These are phyloP conservation scores for Cercospora citrullina DNA, from an alignment of 2,329 filamentous ascomycete species.

Conservation along the genomic window DNA sequence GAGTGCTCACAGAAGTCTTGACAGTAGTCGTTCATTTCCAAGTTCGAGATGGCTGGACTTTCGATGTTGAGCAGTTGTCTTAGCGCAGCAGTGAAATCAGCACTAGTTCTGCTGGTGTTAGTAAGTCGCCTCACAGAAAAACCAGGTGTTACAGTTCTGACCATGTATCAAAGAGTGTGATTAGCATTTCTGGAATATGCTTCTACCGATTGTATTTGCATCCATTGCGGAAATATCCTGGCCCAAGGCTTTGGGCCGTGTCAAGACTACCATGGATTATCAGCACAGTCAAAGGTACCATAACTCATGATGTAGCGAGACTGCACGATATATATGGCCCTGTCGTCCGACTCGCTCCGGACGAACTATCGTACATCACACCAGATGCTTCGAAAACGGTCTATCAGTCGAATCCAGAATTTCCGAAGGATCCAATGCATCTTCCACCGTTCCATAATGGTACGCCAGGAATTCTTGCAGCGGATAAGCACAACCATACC, in stretches of 20 bases:
- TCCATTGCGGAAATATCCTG: conserved; percentile 45
- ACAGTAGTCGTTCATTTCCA: not conserved
- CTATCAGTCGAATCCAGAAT: not conserved
- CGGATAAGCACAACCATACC: not conserved
- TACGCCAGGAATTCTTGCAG: not conserved
- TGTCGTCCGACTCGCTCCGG: not conserved
- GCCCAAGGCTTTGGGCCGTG: conserved; percentile 35
- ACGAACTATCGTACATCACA: not conserved
- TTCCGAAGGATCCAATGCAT: not conserved
- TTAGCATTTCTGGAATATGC: not conserved
- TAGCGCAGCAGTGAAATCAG: not conserved
- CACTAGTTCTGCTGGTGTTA: not conserved
- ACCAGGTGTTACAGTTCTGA: not conserved
- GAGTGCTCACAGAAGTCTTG: not conserved
- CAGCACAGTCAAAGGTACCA: not conserved
- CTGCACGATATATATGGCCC: conserved; percentile 67
- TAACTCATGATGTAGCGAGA: not conserved
- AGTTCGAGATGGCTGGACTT: not conserved
- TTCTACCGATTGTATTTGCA: conserved; percentile 47
- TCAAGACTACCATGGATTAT: conserved; percentile 17
- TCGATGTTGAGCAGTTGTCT: not conserved
- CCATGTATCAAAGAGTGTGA: not conserved
- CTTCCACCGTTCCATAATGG: not conserved
- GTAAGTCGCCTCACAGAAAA: not conserved
- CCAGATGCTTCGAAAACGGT: not conserved